Percentiles rank a stretch among this genome's conserved stretches.
Conservation (phyloP, 1,284 basidiomycete genomes). For the Prillingera fragicola region DNA sequence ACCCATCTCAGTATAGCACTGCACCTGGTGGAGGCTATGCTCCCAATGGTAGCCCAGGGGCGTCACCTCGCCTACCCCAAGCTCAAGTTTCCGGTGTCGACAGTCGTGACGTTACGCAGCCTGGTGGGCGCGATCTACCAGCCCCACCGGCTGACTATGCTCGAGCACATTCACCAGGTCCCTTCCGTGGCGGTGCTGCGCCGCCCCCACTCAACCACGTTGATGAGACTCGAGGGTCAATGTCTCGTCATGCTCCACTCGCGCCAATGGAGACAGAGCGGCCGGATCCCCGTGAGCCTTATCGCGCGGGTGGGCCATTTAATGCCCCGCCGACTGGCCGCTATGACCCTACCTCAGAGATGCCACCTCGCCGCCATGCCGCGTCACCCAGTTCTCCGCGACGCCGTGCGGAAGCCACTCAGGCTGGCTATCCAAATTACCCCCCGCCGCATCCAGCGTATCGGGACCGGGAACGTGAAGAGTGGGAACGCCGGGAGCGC, state of each 20-base stretch:
- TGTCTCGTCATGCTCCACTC: slow-evolving; percentile 59
- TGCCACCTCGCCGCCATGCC: slow-evolving; percentile 22
- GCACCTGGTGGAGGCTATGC: slow-evolving; percentile 39
- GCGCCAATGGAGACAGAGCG: slow-evolving; percentile 79
- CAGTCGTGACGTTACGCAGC: slow-evolving; percentile 10
- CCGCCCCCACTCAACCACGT: slow-evolving; percentile 43
- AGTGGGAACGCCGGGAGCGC: slow-evolving; percentile 43
- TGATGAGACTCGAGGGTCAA: slow-evolving; percentile 40
- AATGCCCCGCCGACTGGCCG: slow-evolving; percentile 6
- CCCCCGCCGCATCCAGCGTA: slow-evolving; percentile 17
- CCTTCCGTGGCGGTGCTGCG: slow-evolving; percentile 43
- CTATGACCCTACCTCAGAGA: slow-evolving; percentile 33
- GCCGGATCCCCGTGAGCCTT: slow-evolving; percentile 31
- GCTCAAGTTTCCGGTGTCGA: slow-evolving; percentile 2
- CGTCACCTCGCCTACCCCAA: slow-evolving; percentile 26
- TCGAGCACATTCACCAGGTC: slow-evolving; percentile 22
- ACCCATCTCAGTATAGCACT: slow-evolving; percentile 80
- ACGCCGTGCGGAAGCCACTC: slow-evolving; percentile 20
- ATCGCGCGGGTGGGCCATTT: slow-evolving; percentile 2
- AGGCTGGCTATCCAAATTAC: slow-evolving; percentile 19
- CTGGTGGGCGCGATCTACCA: slow-evolving; percentile 33
- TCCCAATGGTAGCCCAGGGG: slow-evolving; percentile 19
- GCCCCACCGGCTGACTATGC: slow-evolving; percentile 24
- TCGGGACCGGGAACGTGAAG: slow-evolving; percentile 33
- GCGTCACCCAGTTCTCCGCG: slow-evolving; percentile 34